Conservation (phyloP, 2,329 filamentous ascomycete species). For the Sporothrix dimorphospora region DNA sequence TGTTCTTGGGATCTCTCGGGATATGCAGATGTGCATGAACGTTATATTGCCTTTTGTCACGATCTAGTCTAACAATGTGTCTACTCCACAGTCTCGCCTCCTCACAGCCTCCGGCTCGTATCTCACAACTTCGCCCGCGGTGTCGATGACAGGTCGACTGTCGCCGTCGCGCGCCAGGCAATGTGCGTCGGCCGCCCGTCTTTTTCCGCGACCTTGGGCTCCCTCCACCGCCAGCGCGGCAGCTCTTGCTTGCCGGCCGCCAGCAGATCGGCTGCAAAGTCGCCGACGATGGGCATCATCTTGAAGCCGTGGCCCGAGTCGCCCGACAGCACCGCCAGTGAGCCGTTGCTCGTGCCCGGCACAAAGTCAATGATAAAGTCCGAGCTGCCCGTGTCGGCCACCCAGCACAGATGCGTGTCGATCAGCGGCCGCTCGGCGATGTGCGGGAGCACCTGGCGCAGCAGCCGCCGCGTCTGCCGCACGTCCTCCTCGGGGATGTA, state of each 20-base stretch:
- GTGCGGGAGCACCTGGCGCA: constrained; percentile 55
- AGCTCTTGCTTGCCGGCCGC: neutral
- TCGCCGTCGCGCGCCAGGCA: constrained; percentile 1
- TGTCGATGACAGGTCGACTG: neutral
- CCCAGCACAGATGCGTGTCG: constrained; percentile 63
- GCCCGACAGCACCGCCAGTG: constrained; percentile 49
- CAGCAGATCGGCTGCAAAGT: constrained; percentile 48
- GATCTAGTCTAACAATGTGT: neutral
- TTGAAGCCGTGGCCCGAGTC: constrained; percentile 67
- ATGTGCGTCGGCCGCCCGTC: neutral
- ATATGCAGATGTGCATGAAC: no score
- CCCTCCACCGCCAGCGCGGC: constrained; percentile 15
- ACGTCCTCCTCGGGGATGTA: constrained; percentile 60
- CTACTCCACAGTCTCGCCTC: neutral
- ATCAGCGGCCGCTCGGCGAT: constrained; percentile 61
- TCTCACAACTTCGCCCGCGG: neutral
- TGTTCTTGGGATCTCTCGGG: neutral
- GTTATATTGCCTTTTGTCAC: neutral
- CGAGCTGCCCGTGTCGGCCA: constrained; percentile 62
- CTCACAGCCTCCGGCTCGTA: no score
- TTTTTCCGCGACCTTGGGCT: neutral
- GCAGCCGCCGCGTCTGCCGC: constrained; percentile 52
- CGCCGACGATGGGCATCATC: constrained; percentile 53
- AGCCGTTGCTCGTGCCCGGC: constrained; percentile 54
- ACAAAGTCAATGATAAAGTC: constrained; percentile 65